These are phyloP conservation scores for Phoma sp. DNA, from an alignment of 2,329 filamentous ascomycete genomes.

Conservation along the genomic window DNA sequence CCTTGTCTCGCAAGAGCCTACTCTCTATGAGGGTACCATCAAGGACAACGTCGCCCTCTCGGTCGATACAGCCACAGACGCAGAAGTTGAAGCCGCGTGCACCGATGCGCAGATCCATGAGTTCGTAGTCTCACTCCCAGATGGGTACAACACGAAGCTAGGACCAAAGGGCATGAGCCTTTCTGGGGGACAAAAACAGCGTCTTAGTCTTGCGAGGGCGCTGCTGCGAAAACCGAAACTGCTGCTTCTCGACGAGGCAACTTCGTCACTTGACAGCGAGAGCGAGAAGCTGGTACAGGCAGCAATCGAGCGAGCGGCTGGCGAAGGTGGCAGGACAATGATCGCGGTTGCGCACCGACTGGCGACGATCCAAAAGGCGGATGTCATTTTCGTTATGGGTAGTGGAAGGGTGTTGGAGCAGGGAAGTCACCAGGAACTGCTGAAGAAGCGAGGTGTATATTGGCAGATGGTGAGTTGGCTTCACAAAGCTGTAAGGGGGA, in stretches of 20 bases:
- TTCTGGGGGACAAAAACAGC: constrained; percentile 47
- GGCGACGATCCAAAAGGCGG: constrained; percentile 49
- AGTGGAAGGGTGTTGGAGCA: constrained; percentile 44
- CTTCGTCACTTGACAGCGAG: constrained; percentile 42
- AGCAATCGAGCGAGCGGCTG: constrained; percentile 43
- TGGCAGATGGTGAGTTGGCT: constrained; percentile 39
- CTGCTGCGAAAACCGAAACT: constrained; percentile 42
- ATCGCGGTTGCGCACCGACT: constrained; percentile 49
- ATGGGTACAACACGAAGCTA: constrained; percentile 45
- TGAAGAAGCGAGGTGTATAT: constrained; percentile 42
- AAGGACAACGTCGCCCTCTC: constrained; percentile 49
- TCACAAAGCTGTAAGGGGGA: background rate
- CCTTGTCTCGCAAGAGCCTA: constrained; percentile 57
- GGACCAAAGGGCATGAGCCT: constrained; percentile 47
- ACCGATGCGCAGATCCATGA: constrained; percentile 49
- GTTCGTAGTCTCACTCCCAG: constrained; percentile 47
- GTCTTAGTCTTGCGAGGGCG: constrained; percentile 43
- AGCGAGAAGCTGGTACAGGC: constrained; percentile 46
- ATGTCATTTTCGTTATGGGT: constrained; percentile 48
- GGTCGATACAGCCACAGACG: constrained; percentile 39
- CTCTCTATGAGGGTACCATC: constrained; percentile 55
- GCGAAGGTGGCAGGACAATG: constrained; percentile 37
- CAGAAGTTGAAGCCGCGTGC: constrained; percentile 43
- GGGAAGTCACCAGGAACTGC: constrained; percentile 41
- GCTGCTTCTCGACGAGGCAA: constrained; percentile 48